Percentiles rank a stretch among this genome's conserved stretches.
These are phyloP conservation scores for Neurospora tetraspora DNA, from an alignment of 495 filamentous ascomycete genomes.

Conservation along the genomic window DNA sequence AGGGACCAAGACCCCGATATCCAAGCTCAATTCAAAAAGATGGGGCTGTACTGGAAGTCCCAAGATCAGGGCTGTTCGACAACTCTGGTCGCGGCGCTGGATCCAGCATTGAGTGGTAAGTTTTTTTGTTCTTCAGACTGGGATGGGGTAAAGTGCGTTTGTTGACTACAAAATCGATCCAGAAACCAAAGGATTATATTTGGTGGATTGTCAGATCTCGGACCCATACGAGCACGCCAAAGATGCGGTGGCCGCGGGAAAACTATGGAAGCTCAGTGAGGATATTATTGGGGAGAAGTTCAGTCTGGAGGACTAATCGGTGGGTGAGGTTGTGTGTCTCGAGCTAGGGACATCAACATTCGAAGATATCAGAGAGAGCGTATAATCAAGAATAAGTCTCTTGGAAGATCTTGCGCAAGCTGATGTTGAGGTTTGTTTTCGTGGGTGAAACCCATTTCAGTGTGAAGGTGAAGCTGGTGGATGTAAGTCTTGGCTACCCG, in stretches of 20 bases:
- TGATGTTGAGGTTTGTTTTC: too few relatives aligned
- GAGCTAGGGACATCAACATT: background rate
- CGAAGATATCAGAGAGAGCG: too few relatives aligned
- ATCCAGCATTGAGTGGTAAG: conserved; percentile 38
- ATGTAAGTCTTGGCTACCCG: background rate
- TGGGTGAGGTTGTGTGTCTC: background rate
- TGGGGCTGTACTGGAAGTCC: conserved; percentile 38
- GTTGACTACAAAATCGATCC: conserved; percentile 1
- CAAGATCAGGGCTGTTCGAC: conserved; percentile 46
- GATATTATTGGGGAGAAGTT: conserved; percentile 37
- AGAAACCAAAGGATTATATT: conserved; percentile 31
- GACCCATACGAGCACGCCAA: conserved; percentile 12
- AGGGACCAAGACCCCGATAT: conserved; percentile 30
- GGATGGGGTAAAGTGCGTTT: background rate
- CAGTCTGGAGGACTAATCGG: background rate
- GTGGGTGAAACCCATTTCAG: too few relatives aligned
- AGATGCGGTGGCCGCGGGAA: conserved; percentile 35
- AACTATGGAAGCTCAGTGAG: conserved; percentile 42
- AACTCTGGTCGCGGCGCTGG: conserved; percentile 47
- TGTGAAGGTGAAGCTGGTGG: background rate
- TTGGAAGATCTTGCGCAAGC: too few relatives aligned
- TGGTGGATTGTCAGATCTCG: conserved; percentile 31
- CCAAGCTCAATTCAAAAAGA: conserved; percentile 27
- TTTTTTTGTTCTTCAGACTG: background rate
- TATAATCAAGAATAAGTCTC: too few relatives aligned